Conservation (phyloP, 2,329 filamentous ascomycete species). For the Ceratocystis lukuohia region DNA sequence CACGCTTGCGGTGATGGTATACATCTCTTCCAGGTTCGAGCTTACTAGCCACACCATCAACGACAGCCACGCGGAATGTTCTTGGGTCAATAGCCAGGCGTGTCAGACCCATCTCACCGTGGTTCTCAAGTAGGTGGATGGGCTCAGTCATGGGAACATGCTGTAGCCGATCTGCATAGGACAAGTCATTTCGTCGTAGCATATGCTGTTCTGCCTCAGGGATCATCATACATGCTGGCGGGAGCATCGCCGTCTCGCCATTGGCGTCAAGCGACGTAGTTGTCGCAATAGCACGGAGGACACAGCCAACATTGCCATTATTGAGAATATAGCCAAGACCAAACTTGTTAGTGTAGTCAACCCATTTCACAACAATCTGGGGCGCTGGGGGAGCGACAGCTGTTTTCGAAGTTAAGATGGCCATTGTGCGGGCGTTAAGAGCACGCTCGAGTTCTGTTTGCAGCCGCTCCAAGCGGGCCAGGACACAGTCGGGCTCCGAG, state of each 20-base stretch:
- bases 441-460: conserved; percentile 49
- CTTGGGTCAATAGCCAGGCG: conserved; percentile 52
- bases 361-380: conserved; percentile 63
- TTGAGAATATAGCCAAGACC: conserved; percentile 73
- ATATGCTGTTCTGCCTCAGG: conserved; percentile 59
- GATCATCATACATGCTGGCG: conserved; percentile 59
- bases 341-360: conserved; percentile 79
- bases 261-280: conserved; percentile 29
- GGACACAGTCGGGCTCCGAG: conserved; percentile 44
- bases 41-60: conserved; percentile 47
- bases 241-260: conserved; percentile 40
- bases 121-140: conserved; percentile 64
- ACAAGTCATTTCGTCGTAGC: conserved; percentile 42
- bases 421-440: conserved; percentile 49
- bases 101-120: conserved; percentile 48
- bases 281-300: conserved; percentile 38
- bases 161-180: conserved; percentile 45
- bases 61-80: conserved; percentile 42
- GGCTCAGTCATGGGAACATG: conserved; percentile 48
- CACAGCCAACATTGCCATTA: conserved; percentile 66
- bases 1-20: conserved; percentile 51
- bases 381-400: conserved; percentile 43
- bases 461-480: conserved; percentile 42
- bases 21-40: conserved; percentile 49
- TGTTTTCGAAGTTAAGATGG: conserved; percentile 43